Evolutionary conservation across 2,329 filamentous ascomycete genomes (phyloP).

Genomic region (Ophiosphaerella narmari): DNA sequence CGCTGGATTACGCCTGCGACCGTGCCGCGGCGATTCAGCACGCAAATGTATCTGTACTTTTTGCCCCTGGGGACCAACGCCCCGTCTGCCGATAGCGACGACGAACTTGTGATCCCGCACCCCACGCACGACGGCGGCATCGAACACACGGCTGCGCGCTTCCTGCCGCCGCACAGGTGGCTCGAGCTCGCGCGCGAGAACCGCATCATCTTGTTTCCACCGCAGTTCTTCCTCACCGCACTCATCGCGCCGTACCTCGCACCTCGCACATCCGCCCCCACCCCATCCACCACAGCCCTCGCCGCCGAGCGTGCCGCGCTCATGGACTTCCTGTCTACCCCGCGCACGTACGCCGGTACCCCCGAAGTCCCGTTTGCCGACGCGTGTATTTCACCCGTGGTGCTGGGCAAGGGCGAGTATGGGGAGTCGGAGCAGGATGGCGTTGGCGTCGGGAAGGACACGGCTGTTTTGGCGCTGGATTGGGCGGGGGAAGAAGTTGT

Average conservation of each 20-base stretch:
- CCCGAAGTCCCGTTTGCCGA: slow-evolving; percentile 49
- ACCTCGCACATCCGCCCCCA: slow-evolving; percentile 34
- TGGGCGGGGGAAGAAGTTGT: slow-evolving; percentile 60
- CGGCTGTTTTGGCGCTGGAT: slow-evolving; percentile 59
- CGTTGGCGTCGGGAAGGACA: slow-evolving; percentile 51
- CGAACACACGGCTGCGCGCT: slow-evolving; percentile 76
- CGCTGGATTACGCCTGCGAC: slow-evolving; percentile 85
- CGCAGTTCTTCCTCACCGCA: slow-evolving; percentile 77
- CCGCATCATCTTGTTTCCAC: slow-evolving; percentile 84
- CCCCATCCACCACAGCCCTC: slow-evolving; percentile 45
- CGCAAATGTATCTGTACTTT: slow-evolving; percentile 96
- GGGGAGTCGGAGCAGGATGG: slow-evolving; percentile 36
- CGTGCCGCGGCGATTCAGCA: slow-evolving; percentile 79
- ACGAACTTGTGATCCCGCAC: slow-evolving; percentile 66
- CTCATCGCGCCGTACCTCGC: slow-evolving; percentile 61
- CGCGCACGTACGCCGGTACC: slow-evolving; percentile 44
- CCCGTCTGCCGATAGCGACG: slow-evolving; percentile 40
- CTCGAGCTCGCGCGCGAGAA: slow-evolving; percentile 65
- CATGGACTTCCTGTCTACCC: slow-evolving; percentile 58
- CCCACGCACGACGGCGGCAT: slow-evolving; percentile 73
- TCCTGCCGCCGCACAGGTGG: slow-evolving; percentile 73
- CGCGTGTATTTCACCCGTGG: slow-evolving; percentile 49
- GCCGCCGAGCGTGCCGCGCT: slow-evolving; percentile 38
- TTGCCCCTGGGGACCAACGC: slow-evolving; percentile 62
- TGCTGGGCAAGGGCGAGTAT: slow-evolving; percentile 46